Percentiles rank a stretch among this genome's conserved stretches.
Evolutionary conservation across 805 yeast genomes (phyloP).

Genomic region (Myxozyma mucilagina): DNA sequence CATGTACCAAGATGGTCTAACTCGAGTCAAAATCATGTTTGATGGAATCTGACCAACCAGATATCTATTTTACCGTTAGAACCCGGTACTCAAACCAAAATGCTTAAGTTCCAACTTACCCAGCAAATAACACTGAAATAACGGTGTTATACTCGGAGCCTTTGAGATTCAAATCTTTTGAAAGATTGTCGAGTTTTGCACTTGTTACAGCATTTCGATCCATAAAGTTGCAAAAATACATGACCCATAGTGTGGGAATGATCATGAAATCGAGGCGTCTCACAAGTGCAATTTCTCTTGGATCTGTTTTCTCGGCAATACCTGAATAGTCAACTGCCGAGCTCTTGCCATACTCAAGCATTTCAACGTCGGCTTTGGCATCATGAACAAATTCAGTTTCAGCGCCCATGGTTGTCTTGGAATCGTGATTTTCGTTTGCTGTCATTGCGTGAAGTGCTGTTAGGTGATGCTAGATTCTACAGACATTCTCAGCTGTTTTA

Average conservation of each 20-base stretch:
- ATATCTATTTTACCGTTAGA: neutral
- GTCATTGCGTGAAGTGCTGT: too few species aligned
- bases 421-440: too few species aligned
- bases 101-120: neutral
- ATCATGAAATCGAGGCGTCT: constrained; percentile 52
- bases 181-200: constrained; percentile 49
- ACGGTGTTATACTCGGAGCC: constrained; percentile 47
- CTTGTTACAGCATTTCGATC: constrained; percentile 50
- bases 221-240: constrained; percentile 49
- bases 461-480: too few species aligned
- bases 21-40: constrained; percentile 38
- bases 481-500: too few species aligned
- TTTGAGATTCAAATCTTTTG: constrained; percentile 43
- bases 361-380: constrained; percentile 3
- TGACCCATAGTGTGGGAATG: constrained; percentile 52
- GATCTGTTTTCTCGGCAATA: constrained; percentile 9
- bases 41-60: constrained; percentile 25
- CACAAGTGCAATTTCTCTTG: constrained; percentile 46
- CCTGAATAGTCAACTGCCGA: constrained; percentile 10
- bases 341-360: neutral
- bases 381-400: neutral
- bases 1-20: constrained; percentile 33
- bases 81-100: neutral
- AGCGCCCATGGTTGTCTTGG: neutral
- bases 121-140: constrained; percentile 52